phyloP scores from a whole-genome alignment of 2,329 filamentous ascomycete species.

The Arthroderma sp. region DNA sequence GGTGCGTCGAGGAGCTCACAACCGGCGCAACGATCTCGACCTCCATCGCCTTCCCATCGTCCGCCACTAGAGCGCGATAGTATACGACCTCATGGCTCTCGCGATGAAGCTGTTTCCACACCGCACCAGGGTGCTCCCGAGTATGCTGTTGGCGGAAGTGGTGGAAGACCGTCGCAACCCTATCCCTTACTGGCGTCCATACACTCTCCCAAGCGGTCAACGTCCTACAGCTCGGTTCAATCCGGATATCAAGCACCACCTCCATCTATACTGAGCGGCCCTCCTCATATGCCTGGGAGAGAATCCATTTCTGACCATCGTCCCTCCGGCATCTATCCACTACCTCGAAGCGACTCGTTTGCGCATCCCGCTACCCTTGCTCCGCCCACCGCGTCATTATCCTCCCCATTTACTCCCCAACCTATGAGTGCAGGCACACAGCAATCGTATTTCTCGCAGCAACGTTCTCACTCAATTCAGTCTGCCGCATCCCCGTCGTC shows the following conservation, averaged over 20 bases:
- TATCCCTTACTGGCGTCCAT: conserved; percentile 33
- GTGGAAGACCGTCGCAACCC: conserved; percentile 23
- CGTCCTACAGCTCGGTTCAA: conserved; percentile 26
- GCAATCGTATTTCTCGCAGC: conserved; percentile 24
- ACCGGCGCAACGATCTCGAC: conserved; percentile 17
- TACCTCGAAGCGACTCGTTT: conserved; percentile 19
- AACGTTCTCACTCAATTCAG: conserved; percentile 10
- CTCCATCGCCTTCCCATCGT: conserved; percentile 1
- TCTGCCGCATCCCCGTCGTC: conserved; percentile 9
- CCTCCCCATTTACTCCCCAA: conserved; percentile 29
- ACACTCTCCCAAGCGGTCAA: conserved; percentile 30
- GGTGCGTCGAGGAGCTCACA: conserved; percentile 15
- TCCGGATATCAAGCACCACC: conserved; percentile 27
- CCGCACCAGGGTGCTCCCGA: background rate
- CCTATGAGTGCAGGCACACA: conserved; percentile 22
- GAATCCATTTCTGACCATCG: conserved; percentile 19
- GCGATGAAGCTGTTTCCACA: too few species aligned
- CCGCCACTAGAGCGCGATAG: background rate
- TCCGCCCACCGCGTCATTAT: conserved; percentile 17
- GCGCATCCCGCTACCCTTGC: conserved; percentile 14
- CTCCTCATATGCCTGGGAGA: conserved; percentile 20
- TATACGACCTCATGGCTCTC: background rate
- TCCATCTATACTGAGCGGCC: conserved; percentile 19
- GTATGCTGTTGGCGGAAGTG: background rate
- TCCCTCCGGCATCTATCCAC: conserved; percentile 9